Conservation (phyloP, 306 rosid species). For the Hippophae tibetana region DNA sequence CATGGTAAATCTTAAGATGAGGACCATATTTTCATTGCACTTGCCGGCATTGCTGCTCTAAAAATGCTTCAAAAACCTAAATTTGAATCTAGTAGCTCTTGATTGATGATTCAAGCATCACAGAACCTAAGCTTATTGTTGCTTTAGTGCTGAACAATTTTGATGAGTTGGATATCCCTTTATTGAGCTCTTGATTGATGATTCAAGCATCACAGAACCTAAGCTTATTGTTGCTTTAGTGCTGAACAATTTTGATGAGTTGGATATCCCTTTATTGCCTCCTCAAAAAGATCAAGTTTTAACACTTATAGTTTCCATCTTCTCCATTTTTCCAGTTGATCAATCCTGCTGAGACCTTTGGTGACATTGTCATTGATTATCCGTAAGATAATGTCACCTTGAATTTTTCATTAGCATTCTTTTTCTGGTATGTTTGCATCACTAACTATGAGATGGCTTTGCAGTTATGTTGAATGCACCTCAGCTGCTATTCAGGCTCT, state of each 20-base stretch:
- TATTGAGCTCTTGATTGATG: not conserved
- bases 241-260: not conserved
- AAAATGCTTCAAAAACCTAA: not conserved
- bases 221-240: not conserved
- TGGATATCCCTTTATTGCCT: not conserved
- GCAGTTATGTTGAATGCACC: conserved; percentile 81
- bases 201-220: not conserved
- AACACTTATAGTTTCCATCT: conserved; percentile 9
- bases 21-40: not conserved
- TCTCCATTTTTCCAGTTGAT: conserved; percentile 47
- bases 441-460: conserved; percentile 4
- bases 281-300: not conserved
- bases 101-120: not conserved
- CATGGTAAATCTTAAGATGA: not conserved
- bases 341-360: conserved; percentile 95
- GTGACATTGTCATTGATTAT: conserved; percentile 93
- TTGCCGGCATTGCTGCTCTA: no score
- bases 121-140: not conserved
- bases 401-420: conserved; percentile 10
- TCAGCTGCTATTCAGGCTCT: conserved; percentile 86
- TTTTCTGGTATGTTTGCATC: not conserved
- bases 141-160: not conserved
- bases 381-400: conserved; percentile 52
- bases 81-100: not conserved
- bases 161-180: not conserved